Conservation (phyloP, 768 basidiomycete genomes). For the Fibroporia radiculosa region DNA sequence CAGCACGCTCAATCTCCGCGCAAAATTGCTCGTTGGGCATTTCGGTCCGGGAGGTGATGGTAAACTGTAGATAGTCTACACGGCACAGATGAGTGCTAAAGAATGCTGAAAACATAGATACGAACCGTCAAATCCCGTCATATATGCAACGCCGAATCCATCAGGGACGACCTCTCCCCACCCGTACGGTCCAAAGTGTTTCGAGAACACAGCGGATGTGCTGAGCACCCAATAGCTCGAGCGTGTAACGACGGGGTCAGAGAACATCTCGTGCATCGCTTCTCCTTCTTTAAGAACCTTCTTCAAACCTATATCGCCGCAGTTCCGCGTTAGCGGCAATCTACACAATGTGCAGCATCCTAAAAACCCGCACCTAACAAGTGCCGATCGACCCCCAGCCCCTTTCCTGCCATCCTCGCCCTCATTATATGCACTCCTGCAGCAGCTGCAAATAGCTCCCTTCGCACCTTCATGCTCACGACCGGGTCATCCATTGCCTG, state of each 20-base stretch:
- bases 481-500: slow-evolving; percentile 56
- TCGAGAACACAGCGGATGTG: slow-evolving; percentile 85
- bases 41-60: slow-evolving; percentile 78
- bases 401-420: slow-evolving; percentile 60
- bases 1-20: slow-evolving; percentile 55
- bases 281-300: slow-evolving; percentile 58
- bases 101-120: not conserved
- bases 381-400: slow-evolving; percentile 80
- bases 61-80: slow-evolving; percentile 75
- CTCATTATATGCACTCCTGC: slow-evolving; percentile 54
- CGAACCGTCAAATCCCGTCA: slow-evolving; percentile 51
- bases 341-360: no score
- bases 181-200: slow-evolving; percentile 77
- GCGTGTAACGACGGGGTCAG: slow-evolving; percentile 65
- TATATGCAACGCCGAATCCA: slow-evolving; percentile 91
- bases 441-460: slow-evolving; percentile 50
- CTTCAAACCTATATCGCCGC: slow-evolving; percentile 50
- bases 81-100: no score
- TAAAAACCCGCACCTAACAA: slow-evolving; percentile 53
- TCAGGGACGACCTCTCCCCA: slow-evolving; percentile 96
- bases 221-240: slow-evolving; percentile 83
- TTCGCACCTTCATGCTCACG: slow-evolving; percentile 35
- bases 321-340: no score
- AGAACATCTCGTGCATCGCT: slow-evolving; percentile 59
- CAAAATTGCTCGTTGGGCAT: slow-evolving; percentile 75